Evolutionary conservation across 345 rosid genomes (phyloP).

Genomic region (Arabidopsis suecica): DNA sequence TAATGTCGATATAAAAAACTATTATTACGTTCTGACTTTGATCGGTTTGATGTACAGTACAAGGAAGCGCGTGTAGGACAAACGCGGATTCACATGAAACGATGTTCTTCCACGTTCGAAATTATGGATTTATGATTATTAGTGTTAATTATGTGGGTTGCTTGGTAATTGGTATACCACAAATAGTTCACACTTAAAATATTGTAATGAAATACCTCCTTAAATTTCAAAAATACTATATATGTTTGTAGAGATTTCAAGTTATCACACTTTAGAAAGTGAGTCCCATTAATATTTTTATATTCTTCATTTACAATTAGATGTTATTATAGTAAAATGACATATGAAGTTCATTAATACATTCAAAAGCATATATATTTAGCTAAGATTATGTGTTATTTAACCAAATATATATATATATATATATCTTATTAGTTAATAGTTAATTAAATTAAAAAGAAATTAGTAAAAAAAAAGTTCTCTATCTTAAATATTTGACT

Average conservation of each 20-base stretch:
- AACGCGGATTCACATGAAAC: slow-evolving; percentile 45
- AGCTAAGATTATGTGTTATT: too few relatives aligned
- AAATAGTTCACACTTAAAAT: background rate
- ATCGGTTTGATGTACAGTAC: slow-evolving; percentile 20
- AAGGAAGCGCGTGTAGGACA: slow-evolving; percentile 46
- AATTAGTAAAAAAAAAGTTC: too few relatives aligned
- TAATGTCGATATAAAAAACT: background rate
- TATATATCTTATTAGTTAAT: too few relatives aligned
- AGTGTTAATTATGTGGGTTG: slow-evolving; percentile 26
- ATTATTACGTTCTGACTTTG: slow-evolving; percentile 39
- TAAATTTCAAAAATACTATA: background rate
- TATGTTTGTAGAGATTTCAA: background rate
- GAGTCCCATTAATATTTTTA: background rate
- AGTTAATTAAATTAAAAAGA: too few relatives aligned
- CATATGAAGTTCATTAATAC: background rate
- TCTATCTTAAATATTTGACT: too few relatives aligned
- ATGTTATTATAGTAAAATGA: background rate
- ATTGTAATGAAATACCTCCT: background rate
- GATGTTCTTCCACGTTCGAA: slow-evolving; percentile 28
- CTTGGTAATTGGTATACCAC: slow-evolving; percentile 15
- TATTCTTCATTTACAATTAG: background rate
- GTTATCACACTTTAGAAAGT: background rate
- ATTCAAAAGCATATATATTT: too few relatives aligned
- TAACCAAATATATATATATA: too few relatives aligned
- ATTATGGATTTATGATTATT: background rate